phyloP scores from a whole-genome alignment of 2,329 filamentous ascomycete genomes.

The Aspergillus quadricinctus region DNA sequence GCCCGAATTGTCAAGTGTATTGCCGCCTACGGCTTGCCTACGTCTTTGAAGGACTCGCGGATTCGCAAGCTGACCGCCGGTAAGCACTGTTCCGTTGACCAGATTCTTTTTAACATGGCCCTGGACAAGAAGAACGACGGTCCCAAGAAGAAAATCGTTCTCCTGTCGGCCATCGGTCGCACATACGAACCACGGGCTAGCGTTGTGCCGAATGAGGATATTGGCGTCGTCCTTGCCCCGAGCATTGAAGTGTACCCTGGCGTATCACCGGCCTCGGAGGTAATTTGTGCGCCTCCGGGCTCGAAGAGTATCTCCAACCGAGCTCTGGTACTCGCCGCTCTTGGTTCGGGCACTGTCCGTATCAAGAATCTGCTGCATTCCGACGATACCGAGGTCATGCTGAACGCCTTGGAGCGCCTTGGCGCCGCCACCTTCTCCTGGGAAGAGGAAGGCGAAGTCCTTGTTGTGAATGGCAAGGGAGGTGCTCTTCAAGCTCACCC shows the following conservation, averaged over 20 bases:
- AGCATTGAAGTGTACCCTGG: constrained; percentile 71
- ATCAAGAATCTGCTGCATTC: constrained; percentile 93
- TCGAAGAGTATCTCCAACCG: constrained; percentile 98
- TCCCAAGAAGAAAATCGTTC: constrained; percentile 89
- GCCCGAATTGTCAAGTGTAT: constrained; percentile 89
- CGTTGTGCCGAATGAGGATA: constrained; percentile 79
- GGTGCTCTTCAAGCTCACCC: constrained; percentile 73
- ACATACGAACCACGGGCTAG: constrained; percentile 85
- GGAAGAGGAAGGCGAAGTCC: constrained; percentile 89
- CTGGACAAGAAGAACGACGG: constrained; percentile 99
- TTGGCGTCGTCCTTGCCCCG: constrained; percentile 76
- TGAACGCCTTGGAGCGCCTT: constrained; percentile 80
- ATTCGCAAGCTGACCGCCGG: constrained; percentile 78
- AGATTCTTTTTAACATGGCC: constrained; percentile 86
- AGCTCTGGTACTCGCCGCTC: constrained; percentile 85
- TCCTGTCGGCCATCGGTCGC: constrained; percentile 83
- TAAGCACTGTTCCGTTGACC: constrained; percentile 81
- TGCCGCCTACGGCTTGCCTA: constrained; percentile 86
- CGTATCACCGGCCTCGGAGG: constrained; percentile 59
- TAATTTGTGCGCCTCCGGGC: constrained; percentile 81
- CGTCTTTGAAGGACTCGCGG: constrained; percentile 75
- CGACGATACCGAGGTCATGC: constrained; percentile 95
- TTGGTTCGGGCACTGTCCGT: constrained; percentile 78
- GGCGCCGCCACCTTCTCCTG: constrained; percentile 85
- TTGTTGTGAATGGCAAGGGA: constrained; percentile 88